Evolutionary conservation across 805 yeast genomes (phyloP).

Genomic region (Ogataea pini): DNA sequence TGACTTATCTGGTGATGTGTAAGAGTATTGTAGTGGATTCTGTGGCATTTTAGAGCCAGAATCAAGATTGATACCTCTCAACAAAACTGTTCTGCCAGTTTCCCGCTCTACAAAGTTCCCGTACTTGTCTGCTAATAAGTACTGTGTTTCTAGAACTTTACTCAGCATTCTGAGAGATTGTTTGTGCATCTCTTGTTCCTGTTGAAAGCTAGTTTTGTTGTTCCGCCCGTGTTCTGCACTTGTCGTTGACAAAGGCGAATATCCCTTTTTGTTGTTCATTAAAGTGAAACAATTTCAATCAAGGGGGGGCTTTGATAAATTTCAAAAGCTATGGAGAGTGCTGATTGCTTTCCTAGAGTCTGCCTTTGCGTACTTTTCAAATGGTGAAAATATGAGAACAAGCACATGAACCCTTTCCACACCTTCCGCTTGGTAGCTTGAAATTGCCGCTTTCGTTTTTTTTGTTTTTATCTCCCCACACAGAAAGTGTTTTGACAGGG

Average conservation of each 20-base stretch:
- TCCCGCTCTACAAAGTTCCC: constrained; percentile 59
- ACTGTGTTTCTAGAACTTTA: constrained; percentile 24
- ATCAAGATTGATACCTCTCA: constrained; percentile 83
- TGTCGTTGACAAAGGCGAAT: constrained; percentile 15
- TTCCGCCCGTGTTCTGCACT: constrained; percentile 4
- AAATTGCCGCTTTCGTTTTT: constrained; percentile 6
- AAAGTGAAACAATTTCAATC: neutral
- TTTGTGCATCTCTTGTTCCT: constrained; percentile 14
- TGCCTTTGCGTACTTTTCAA: too few relatives aligned
- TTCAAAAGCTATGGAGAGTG: neutral
- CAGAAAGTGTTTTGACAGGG: neutral
- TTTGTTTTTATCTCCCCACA: neutral
- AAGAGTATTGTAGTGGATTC: constrained; percentile 49
- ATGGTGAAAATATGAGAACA: too few relatives aligned
- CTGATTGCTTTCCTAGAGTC: neutral
- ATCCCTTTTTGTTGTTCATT: constrained; percentile 20
- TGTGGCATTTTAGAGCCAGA: constrained; percentile 72
- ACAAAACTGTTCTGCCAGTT: constrained; percentile 57
- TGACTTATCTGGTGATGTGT: constrained; percentile 38
- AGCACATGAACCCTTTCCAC: neutral
- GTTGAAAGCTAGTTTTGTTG: neutral
- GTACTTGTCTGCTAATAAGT: constrained; percentile 37
- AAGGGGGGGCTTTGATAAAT: neutral
- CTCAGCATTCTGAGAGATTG: constrained; percentile 19
- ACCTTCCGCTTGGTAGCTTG: neutral